A percentile compares a stretch with the other conserved stretches of the same genome.
These are phyloP conservation scores for Gaertneriomyces semiglobifer DNA, from an alignment of 192 early-diverging fungal species.

Conservation along the genomic window DNA sequence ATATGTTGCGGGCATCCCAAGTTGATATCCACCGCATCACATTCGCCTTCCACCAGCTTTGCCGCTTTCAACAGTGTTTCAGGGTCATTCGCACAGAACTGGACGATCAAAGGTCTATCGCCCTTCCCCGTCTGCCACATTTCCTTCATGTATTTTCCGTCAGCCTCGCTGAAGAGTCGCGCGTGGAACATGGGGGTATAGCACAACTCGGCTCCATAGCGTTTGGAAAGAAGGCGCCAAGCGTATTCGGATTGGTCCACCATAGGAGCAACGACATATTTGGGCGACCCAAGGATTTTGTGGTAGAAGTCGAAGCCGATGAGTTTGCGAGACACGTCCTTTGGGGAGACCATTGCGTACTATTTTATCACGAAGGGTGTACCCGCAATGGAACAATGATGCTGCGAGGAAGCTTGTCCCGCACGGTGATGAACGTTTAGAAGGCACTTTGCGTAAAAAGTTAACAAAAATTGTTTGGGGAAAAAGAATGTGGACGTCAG, in stretches of 20 bases:
- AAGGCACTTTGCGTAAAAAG: no score
- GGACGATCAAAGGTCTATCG: conserved; percentile 77
- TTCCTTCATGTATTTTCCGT: conserved; percentile 43
- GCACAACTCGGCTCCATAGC: conserved; percentile 82
- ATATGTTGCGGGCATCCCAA: conserved; percentile 97
- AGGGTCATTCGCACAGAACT: conserved; percentile 98
- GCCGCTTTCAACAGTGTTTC: conserved; percentile 78
- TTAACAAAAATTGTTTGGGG: no score
- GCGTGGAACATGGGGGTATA: conserved; percentile 99
- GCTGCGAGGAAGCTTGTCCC: no score
- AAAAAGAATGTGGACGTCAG: no score
- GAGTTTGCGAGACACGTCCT: conserved; percentile 43
- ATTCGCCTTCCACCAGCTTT: conserved; percentile 70
- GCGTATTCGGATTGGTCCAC: conserved; percentile 83
- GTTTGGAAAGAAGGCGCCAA: conserved; percentile 86
- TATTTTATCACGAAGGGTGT: no score
- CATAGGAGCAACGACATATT: conserved; percentile 89
- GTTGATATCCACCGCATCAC: conserved; percentile 94
- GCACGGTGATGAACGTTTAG: no score
- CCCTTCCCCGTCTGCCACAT: conserved; percentile 46
- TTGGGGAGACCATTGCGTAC: no score
- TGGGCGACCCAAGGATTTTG: conserved; percentile 66
- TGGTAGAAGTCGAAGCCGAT: conserved; percentile 79
- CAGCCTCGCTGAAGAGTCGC: conserved; percentile 69
- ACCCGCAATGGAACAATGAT: no score